Percentiles rank a stretch among this genome's conserved stretches.
Conservation (phyloP, 805 yeast species). For the Teunomyces stri region DNA sequence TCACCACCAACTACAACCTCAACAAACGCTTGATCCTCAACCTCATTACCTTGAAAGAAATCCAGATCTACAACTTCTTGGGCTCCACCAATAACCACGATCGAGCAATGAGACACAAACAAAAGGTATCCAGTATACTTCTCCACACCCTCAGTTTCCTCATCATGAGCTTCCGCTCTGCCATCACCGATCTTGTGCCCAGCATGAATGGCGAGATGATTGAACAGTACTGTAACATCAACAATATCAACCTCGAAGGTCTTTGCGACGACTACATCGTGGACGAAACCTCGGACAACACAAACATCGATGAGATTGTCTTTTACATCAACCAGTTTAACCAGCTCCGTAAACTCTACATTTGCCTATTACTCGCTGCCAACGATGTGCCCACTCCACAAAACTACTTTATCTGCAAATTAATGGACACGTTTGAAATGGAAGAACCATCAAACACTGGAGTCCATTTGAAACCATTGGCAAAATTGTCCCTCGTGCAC, state of each 20-base stretch:
- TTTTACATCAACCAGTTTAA: constrained; percentile 27
- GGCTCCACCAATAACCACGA: constrained; percentile 1
- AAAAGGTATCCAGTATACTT: constrained; percentile 16
- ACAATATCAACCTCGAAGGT: constrained; percentile 27
- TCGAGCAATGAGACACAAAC: constrained; percentile 1
- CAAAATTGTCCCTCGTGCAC: constrained; percentile 18
- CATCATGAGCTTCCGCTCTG: constrained; percentile 25
- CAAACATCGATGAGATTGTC: constrained; percentile 8
- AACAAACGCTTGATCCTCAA: constrained; percentile 36
- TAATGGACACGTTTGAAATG: constrained; percentile 18
- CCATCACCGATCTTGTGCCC: constrained; percentile 30
- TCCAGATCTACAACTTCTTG: constrained; percentile 22
- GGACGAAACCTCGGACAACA: constrained; percentile 1
- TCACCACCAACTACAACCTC: constrained; percentile 32
- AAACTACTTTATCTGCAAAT: constrained; percentile 32
- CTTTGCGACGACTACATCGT: constrained; percentile 4
- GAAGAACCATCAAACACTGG: neutral
- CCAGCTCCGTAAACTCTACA: constrained; percentile 33
- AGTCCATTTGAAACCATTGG: constrained; percentile 8
- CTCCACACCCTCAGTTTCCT: constrained; percentile 27
- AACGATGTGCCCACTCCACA: constrained; percentile 25
- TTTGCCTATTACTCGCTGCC: constrained; percentile 37
- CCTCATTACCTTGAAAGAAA: constrained; percentile 31
- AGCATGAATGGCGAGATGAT: constrained; percentile 34
- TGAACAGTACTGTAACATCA: constrained; percentile 40